These are phyloP conservation scores for Alloascoidea hylecoeti DNA, from an alignment of 805 yeast species.

Conservation along the genomic window DNA sequence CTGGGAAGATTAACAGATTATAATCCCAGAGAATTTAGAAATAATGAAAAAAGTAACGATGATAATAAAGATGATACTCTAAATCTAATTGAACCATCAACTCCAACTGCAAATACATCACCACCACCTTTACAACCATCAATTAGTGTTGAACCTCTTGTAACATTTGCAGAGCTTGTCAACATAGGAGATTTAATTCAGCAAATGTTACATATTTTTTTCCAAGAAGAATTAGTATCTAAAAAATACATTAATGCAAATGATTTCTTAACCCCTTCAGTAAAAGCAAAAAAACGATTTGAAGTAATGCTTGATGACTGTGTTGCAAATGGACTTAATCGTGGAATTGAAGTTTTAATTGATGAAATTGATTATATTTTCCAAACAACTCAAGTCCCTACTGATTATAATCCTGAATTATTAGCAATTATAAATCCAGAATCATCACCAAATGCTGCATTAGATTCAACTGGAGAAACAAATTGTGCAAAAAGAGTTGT, in stretches of 20 bases:
- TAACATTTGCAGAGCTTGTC: slow-evolving; percentile 78
- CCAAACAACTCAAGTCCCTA: slow-evolving; percentile 37
- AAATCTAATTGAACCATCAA: slow-evolving; percentile 6
- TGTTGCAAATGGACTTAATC: slow-evolving; percentile 86
- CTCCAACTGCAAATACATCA: slow-evolving; percentile 7
- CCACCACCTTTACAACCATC: slow-evolving; percentile 9
- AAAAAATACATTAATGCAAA: slow-evolving; percentile 51
- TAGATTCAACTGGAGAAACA: slow-evolving; percentile 28
- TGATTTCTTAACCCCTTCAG: slow-evolving; percentile 66
- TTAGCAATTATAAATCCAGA: slow-evolving; percentile 5
- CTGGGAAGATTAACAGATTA: slow-evolving; percentile 54
- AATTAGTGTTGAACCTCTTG: slow-evolving; percentile 62
- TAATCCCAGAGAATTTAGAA: slow-evolving; percentile 34
- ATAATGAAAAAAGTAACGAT: slow-evolving; percentile 3
- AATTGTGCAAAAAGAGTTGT: slow-evolving; percentile 54
- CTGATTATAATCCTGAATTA: slow-evolving; percentile 44
- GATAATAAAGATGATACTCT: background rate
- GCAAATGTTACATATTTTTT: slow-evolving; percentile 85
- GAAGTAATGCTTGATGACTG: slow-evolving; percentile 74
- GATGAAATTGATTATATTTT: slow-evolving; percentile 61
- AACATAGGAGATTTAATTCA: slow-evolving; percentile 86
- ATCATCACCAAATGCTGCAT: slow-evolving; percentile 5
- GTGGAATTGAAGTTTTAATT: slow-evolving; percentile 83
- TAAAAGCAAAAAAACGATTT: slow-evolving; percentile 66
- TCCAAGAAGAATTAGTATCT: slow-evolving; percentile 61